A percentile compares a stretch with the other conserved stretches of the same genome.
Conservation (phyloP, 1,284 basidiomycete genomes). For the Leccinum pachyderme region DNA sequence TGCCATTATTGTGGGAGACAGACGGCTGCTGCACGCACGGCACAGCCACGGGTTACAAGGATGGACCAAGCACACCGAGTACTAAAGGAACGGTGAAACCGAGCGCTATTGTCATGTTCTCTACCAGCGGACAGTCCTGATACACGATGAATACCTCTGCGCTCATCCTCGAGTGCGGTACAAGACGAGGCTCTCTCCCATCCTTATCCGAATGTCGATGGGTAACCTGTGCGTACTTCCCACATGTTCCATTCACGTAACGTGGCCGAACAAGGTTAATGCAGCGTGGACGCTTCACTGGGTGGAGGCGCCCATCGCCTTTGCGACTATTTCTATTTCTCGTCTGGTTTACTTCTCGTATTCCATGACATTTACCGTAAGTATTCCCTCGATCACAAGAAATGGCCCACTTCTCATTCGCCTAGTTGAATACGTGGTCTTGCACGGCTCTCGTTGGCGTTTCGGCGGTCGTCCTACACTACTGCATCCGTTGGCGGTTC, state of each 20-base stretch:
- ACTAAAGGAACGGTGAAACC: conserved; percentile 3
- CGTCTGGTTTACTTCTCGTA: conserved; percentile 80
- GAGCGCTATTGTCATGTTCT: neutral
- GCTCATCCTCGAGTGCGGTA: conserved; percentile 27
- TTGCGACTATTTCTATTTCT: conserved; percentile 80
- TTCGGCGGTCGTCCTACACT: conserved; percentile 69
- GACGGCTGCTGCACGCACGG: neutral
- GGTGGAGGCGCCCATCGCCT: conserved; percentile 66
- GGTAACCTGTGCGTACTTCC: conserved; percentile 62
- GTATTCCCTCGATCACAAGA: conserved; percentile 19
- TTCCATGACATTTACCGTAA: conserved; percentile 82
- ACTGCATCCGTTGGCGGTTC: conserved; percentile 82
- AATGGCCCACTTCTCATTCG: conserved; percentile 2
- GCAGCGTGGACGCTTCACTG: conserved; percentile 81
- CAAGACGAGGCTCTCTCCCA: conserved; percentile 51
- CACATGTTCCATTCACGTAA: neutral
- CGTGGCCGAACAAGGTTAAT: conserved; percentile 8
- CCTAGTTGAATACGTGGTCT: conserved; percentile 84
- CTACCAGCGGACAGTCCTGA: neutral
- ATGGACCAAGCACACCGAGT: neutral
- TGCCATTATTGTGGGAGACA: conserved; percentile 24
- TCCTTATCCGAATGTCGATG: conserved; percentile 81
- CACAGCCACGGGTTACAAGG: conserved; percentile 33
- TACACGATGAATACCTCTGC: conserved; percentile 25
- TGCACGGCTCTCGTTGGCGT: conserved; percentile 75